Evolutionary conservation across 805 yeast species (phyloP), one percentile per base, ranked within the genome.

Genomic region (Diddensiella caesifluorescens): DNA sequence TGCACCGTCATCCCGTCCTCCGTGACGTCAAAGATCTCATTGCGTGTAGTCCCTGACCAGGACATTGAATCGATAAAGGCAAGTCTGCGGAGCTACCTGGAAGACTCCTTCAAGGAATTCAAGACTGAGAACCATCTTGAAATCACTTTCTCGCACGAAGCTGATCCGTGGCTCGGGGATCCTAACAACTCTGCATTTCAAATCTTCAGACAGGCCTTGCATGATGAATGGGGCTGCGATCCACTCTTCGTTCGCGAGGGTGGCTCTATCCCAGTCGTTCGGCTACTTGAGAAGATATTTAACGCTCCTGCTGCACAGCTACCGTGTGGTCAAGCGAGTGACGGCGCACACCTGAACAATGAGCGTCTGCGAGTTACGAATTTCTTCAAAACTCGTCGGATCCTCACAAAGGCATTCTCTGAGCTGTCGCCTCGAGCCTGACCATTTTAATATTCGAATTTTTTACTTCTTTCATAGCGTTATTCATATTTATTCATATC

Each of bases 121-220:
- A 54, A 68, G 2, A 73, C 92, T 0, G 74, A 73, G 4, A 92
- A 92, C 59, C 70, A 73, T 22, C 54, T 90, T 27, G 60, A 63
- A 9, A 64, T 89, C 16, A 68, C 72, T 19, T 71, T 89, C 31
- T 71, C 80, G 45, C 88, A 87, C 55, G 90, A 83, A 56, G 95
- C 95, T 0, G 97, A 89, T 54, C 95, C 97, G 2, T 90, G 98
- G 98, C 65, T 90, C 6, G 97, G 97, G 3, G 88, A 92, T 52
- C 83, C 89, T 10, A 63, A 69, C 10, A 88, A 85, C 55, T 71
- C 70, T 32, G 86, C 89, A 1, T 92, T 84, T 60, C 71, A 75
- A 52, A 70, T 83, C 5, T 65, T 92, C 26, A 69, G 72, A 41
- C 65, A 75, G 19, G 86, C 83, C 38, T 68, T 90, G 23, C 63